phyloP scores from a whole-genome alignment of 2,329 filamentous ascomycete genomes.

The Metarhizium guizhouense region DNA sequence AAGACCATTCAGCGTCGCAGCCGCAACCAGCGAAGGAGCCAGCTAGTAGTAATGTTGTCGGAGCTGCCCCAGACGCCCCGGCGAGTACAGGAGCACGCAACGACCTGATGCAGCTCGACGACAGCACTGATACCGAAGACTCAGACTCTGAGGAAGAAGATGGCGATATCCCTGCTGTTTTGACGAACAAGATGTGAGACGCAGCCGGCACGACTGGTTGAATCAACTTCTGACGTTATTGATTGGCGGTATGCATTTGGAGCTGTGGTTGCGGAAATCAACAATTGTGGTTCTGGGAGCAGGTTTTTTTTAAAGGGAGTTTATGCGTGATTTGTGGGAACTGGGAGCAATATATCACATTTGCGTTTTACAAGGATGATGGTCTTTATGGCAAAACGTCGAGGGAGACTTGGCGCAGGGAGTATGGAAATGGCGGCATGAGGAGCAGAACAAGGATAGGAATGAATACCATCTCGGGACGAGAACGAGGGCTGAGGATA shows the following conservation, averaged over 20 bases:
- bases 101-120: slow-evolving; percentile 16
- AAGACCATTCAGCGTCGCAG: neutral
- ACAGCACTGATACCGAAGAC: slow-evolving; percentile 3
- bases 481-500: too few relatives aligned
- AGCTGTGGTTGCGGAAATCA: too few relatives aligned
- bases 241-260: neutral
- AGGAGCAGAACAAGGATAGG: too few relatives aligned
- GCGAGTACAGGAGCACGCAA: slow-evolving; percentile 10
- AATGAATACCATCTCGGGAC: too few relatives aligned
- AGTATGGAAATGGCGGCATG: too few relatives aligned
- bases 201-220: neutral
- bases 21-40: slow-evolving; percentile 3
- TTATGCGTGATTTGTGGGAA: too few relatives aligned
- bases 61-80: neutral
- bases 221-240: neutral
- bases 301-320: too few relatives aligned
- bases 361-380: too few relatives aligned
- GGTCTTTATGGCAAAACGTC: too few relatives aligned
- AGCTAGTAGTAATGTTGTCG: neutral
- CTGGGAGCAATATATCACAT: too few relatives aligned
- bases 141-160: slow-evolving; percentile 9
- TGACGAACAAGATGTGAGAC: neutral
- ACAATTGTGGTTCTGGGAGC: too few relatives aligned
- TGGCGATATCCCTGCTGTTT: slow-evolving; percentile 20
- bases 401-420: too few relatives aligned